Conservation (phyloP, 2,329 filamentous ascomycete species). For the Amauroascus niger region DNA sequence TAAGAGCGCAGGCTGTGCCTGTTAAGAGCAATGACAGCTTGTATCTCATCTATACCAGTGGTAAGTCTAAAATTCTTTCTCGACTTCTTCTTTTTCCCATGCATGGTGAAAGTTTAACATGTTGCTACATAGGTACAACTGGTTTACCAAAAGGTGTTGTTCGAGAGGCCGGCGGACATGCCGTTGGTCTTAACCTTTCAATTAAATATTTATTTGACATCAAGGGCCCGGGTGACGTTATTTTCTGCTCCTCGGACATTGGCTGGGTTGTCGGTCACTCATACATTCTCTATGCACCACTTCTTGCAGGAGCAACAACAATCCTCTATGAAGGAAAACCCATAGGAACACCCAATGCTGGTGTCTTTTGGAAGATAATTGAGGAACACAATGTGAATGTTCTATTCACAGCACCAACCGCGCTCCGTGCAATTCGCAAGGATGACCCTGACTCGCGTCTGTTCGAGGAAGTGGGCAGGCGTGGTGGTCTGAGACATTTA, state of each 20-base stretch:
- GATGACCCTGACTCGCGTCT: conserved; percentile 67
- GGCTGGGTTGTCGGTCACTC: conserved; percentile 84
- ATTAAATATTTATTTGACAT: conserved; percentile 77
- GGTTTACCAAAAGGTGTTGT: conserved; percentile 75
- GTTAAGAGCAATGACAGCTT: conserved; percentile 67
- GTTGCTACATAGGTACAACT: conserved; percentile 52
- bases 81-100: neutral
- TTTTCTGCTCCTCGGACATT: conserved; percentile 74
- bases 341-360: conserved; percentile 75
- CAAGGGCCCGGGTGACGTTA: conserved; percentile 71
- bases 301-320: conserved; percentile 75
- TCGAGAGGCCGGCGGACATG: conserved; percentile 74
- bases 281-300: conserved; percentile 81
- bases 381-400: conserved; percentile 77
- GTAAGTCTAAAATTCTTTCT: conserved; percentile 25
- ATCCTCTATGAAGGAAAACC: conserved; percentile 93
- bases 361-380: conserved; percentile 78
- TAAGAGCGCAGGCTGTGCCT: conserved; percentile 65
- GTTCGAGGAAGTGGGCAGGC: conserved; percentile 53
- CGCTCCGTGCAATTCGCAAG: conserved; percentile 74
- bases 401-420: conserved; percentile 79
- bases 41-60: conserved; percentile 86
- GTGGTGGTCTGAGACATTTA: conserved; percentile 62
- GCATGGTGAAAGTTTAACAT: neutral
- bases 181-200: conserved; percentile 71